phyloP scores from a whole-genome alignment of 192 early-diverging fungal genomes.

The Coemansia sp. region DNA sequence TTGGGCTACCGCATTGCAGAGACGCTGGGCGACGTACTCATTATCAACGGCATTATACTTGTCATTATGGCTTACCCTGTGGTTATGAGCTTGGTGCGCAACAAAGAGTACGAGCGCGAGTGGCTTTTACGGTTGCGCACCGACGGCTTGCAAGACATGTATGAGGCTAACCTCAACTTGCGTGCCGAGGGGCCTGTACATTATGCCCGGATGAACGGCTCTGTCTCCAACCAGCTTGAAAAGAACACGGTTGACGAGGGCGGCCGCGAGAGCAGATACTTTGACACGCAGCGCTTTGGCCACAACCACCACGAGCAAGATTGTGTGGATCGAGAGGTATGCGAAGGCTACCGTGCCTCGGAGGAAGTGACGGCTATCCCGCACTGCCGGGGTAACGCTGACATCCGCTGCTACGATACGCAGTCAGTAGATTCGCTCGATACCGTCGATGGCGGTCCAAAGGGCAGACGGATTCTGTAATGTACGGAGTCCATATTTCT shows the following conservation, averaged over 20 bases:
- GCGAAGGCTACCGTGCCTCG: neutral
- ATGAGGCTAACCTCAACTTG: slow-evolving; percentile 19
- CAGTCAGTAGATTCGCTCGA: neutral
- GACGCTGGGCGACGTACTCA: slow-evolving; percentile 16
- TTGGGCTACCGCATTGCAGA: slow-evolving; percentile 9
- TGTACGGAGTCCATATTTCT: neutral
- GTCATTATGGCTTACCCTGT: slow-evolving; percentile 25
- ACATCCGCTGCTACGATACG: neutral
- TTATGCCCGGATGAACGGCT: slow-evolving; percentile 8
- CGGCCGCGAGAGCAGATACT: neutral
- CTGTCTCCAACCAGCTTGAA: neutral
- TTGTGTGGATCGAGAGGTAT: neutral
- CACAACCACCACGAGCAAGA: neutral
- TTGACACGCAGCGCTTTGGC: neutral
- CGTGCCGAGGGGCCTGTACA: slow-evolving; percentile 7
- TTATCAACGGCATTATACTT: slow-evolving; percentile 20
- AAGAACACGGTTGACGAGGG: neutral
- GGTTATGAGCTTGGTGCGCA: slow-evolving; percentile 15
- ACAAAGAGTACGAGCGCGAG: slow-evolving; percentile 23
- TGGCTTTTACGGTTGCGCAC: slow-evolving; percentile 19
- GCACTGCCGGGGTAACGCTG: neutral
- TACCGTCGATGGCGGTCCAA: neutral
- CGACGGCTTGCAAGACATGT: slow-evolving; percentile 18
- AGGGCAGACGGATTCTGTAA: slow-evolving; percentile 4
- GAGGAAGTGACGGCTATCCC: neutral